Evolutionary conservation across 768 basidiomycete species (phyloP).

Genomic region (Rhizopogon salebrosus): DNA sequence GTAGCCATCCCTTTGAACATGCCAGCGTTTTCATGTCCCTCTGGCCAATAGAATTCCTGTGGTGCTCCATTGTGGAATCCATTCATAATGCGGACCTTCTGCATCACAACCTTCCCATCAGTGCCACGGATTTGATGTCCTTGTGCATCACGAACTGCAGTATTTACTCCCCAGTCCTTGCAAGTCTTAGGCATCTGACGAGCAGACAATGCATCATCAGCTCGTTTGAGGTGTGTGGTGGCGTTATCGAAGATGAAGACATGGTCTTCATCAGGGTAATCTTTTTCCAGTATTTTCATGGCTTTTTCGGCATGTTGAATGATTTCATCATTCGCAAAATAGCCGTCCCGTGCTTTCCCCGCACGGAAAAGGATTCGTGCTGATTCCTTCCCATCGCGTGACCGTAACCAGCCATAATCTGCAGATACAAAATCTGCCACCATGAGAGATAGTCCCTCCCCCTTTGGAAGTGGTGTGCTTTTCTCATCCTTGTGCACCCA

Average conservation of each 20-base stretch:
- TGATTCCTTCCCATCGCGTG: conserved; percentile 5
- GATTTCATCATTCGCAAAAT: conserved; percentile 26
- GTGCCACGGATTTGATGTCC: conserved; percentile 3
- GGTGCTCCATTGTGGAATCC: conserved; percentile 18
- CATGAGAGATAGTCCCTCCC: conserved; percentile 26
- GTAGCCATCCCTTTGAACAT: conserved; percentile 14
- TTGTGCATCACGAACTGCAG: conserved; percentile 5
- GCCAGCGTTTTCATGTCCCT: conserved; percentile 19
- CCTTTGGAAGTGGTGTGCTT: conserved; percentile 26
- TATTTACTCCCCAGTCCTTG: conserved; percentile 4
- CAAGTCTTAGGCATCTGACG: conserved; percentile 16
- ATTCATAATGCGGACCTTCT: conserved; percentile 2
- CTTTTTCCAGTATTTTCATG: conserved; percentile 23
- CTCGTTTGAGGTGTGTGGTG: too few relatives aligned
- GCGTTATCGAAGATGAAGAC: conserved; percentile 22
- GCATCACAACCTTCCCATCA: not conserved
- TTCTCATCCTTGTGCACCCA: conserved; percentile 26
- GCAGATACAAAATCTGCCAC: conserved; percentile 22
- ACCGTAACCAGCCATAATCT: conserved; percentile 11
- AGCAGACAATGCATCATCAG: conserved; percentile 20
- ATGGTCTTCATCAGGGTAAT: conserved; percentile 27
- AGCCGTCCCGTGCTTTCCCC: conserved; percentile 21
- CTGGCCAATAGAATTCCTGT: conserved; percentile 29
- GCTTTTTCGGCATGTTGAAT: conserved; percentile 19
- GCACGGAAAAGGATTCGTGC: conserved; percentile 16